Base-by-base conservation (phyloP, 306 rosid species). In the Gleditsia sinensis region DNA sequence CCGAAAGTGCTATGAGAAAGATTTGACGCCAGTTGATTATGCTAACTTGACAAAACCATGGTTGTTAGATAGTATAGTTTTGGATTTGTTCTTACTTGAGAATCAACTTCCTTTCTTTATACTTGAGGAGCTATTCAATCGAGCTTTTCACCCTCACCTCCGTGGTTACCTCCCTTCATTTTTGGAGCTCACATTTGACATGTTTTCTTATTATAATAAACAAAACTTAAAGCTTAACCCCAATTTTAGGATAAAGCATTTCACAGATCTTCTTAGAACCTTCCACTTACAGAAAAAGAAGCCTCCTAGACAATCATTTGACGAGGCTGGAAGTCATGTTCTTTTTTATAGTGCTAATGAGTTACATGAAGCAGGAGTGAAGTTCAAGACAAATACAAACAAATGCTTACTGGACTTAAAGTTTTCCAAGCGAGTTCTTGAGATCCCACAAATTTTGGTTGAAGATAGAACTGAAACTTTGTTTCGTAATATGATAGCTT, bases 81-180 rank as follows among this genome's bases (percentile, higher is more conserved):
- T 2, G 1, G 76, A 77, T 60, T 34, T 77, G 69, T 0, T 77
- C 3, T 24, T 46, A 14, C 51, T 77, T 2, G 81, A 77, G 57
- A 68, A 68, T 50, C 51, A 46, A 46, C 49, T 43, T 43, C 49
- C 19, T 0, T 43, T 43, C 17, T 13, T 3, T 14, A 12, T 43
- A 3, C 49, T 46, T 46, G 0, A 46, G 4, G 51, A 46, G 6
- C 9, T 46, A n/a, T 46, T 16, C 9, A n/a, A 46, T 16, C 16
- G 3, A 46, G 51, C 8, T 5, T 46, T 46, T 46, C 9, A 28
- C 32, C 2, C 32, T 28, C 32, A 28, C 32, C 32, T 1, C 9
- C 21, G 2, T 46, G 9, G 9, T n/a, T 6, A 46, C 1, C 0
- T 13, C 3, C 21, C 20, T 14, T 46, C 51, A 16, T 46, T 46